A percentile compares a stretch with the other conserved stretches of the same genome.
These are phyloP conservation scores for Ustilago shanxiensis DNA, from an alignment of 1,284 basidiomycete genomes.

Conservation along the genomic window DNA sequence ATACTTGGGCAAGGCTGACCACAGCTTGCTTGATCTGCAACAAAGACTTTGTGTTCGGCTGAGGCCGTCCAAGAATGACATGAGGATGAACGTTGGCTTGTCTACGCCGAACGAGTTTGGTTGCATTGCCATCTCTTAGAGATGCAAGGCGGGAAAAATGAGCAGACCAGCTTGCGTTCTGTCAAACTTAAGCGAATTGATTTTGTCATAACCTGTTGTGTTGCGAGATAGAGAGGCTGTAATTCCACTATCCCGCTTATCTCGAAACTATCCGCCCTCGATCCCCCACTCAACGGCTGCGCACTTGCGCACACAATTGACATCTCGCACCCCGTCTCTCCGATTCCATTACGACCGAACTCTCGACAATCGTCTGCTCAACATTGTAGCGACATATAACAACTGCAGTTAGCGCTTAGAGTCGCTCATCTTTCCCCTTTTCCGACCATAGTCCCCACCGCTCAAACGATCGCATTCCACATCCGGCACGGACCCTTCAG, in stretches of 20 bases:
- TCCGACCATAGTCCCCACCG: background rate
- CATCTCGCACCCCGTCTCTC: background rate
- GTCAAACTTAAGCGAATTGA: background rate
- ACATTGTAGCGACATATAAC: slow-evolving; percentile 13
- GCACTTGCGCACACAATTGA: background rate
- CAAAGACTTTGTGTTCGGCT: background rate
- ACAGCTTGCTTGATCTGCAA: background rate
- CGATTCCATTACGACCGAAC: slow-evolving; percentile 5
- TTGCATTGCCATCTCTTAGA: background rate
- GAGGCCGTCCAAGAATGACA: background rate
- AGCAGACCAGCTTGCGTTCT: background rate
- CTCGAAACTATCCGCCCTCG: background rate
- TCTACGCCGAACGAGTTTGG: background rate
- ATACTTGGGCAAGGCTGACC: background rate
- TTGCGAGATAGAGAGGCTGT: background rate
- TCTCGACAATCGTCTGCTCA: slow-evolving; percentile 14
- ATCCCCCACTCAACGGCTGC: background rate
- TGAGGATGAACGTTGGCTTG: too few species aligned
- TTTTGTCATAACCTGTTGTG: background rate
- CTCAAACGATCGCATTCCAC: background rate
- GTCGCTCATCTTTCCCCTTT: background rate
- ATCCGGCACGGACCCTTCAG: background rate
- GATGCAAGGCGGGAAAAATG: too few species aligned
- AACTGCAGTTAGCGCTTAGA: background rate
- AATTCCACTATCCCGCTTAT: slow-evolving; percentile 6